Evolutionary conservation across 331 rosid genomes (phyloP), one percentile per base, ranked within the genome.

Genomic region (Arachis monticola): DNA sequence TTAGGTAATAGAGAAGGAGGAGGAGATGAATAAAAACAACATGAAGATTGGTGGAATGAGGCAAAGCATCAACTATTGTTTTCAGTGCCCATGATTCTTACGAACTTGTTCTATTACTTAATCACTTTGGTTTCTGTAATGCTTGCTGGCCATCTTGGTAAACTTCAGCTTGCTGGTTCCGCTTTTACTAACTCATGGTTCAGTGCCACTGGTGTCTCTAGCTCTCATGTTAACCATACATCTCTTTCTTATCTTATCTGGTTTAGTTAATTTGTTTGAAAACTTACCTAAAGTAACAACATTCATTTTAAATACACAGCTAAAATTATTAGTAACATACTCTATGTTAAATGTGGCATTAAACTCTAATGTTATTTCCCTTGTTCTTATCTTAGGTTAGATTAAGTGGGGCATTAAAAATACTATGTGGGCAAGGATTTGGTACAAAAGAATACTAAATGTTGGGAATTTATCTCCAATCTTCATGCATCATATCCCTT

Each of bases 81-180:
- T 70, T 85, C 96, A 1, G 35, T 93, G 0, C 97, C 98, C 0
- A 89, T 93, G 97, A 87, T 91, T 77, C 85, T 93, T 11, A 89
- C 96, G 0, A 93, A 87, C 77, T 42, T 83, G 13, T 89, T 76
- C 68, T 91, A 85, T 79, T 91, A 76, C 82, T 71, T 83, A 1
- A 87, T 91, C 67, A 42, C 87, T 73, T 55, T 93, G 77, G 70
- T 88, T 11, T 88, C 98, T 10, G 93, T 89, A 80, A 93, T 91
- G 98, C 86, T 91, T 59, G 96, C 91, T 55, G 98, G 98, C 44
- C 98, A 91, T 69, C 90, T 91, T 4, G 98, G 98, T 13, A 77
- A 86, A 11, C 91, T 84, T 65, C 84, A 88, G 53, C 96, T 93
- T 66, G 98, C 97, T 31, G 96, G 91, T 17, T 75, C 95, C 2